Percentiles rank a stretch among this genome's conserved stretches.
These are phyloP conservation scores for Eucommia ulmoides DNA, from an alignment of 257 asterid genomes.

Conservation along the genomic window DNA sequence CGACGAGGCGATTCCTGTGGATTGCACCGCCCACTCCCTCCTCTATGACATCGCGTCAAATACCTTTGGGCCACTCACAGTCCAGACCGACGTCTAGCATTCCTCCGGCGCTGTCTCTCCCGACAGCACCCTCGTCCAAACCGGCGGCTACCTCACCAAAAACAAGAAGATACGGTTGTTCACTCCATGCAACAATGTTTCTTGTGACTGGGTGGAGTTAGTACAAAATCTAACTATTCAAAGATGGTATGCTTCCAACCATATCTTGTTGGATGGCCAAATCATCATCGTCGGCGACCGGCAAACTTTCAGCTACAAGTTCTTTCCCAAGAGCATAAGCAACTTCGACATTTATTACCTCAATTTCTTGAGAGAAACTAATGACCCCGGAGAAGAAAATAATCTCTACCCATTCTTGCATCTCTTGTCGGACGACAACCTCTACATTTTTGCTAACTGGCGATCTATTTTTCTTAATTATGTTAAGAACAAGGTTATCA, in stretches of 20 bases:
- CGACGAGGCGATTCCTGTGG: slow-evolving; percentile 11
- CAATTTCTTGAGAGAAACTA: slow-evolving; percentile 23
- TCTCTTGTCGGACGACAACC: not conserved
- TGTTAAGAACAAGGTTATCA: not conserved
- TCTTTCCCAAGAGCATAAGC: slow-evolving; percentile 19
- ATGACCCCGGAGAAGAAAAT: slow-evolving; percentile 24
- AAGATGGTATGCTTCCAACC: slow-evolving; percentile 40
- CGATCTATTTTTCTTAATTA: slow-evolving; percentile 1
- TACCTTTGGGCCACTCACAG: slow-evolving; percentile 29
- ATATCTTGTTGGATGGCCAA: slow-evolving; percentile 28
- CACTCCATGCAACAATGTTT: slow-evolving; percentile 11
- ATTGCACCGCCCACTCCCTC: slow-evolving; percentile 50
- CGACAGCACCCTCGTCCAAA: slow-evolving; percentile 27
- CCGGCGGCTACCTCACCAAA: slow-evolving; percentile 37
- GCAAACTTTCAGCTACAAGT: slow-evolving; percentile 30
- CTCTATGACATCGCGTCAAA: slow-evolving; percentile 30
- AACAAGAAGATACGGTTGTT: slow-evolving; percentile 19
- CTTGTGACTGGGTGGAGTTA: slow-evolving; percentile 44
- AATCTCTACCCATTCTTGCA: slow-evolving; percentile 12
- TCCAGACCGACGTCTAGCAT: slow-evolving; percentile 40
- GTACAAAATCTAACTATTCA: slow-evolving; percentile 12
- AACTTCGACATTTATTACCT: slow-evolving; percentile 7
- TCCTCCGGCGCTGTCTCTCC: slow-evolving; percentile 33
- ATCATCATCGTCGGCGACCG: slow-evolving; percentile 30
- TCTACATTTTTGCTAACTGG: not conserved